Conservation (phyloP, 805 yeast genomes). For the Starmerella powellii region DNA sequence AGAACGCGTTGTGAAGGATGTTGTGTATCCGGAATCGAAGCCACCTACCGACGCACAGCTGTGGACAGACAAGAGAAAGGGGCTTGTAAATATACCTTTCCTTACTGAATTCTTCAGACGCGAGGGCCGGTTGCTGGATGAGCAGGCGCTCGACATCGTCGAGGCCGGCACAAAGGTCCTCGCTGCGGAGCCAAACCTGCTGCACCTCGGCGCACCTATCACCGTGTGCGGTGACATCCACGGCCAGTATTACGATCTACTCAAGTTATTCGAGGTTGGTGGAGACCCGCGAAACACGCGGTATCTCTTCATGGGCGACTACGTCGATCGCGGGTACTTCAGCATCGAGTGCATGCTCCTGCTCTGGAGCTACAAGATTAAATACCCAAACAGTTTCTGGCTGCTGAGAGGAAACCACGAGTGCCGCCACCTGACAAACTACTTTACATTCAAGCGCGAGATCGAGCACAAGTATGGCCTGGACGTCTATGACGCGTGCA, state of each 20-base stretch:
- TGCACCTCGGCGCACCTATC: slow-evolving; percentile 79
- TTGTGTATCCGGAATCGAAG: slow-evolving; percentile 53
- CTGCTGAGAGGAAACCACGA: slow-evolving; percentile 91
- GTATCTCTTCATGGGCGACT: slow-evolving; percentile 82
- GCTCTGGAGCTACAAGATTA: slow-evolving; percentile 66
- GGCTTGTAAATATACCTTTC: slow-evolving; percentile 57
- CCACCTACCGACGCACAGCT: slow-evolving; percentile 59
- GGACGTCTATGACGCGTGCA: slow-evolving; percentile 55
- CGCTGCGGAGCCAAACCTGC: slow-evolving; percentile 60
- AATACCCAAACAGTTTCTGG: slow-evolving; percentile 61
- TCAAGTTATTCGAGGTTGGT: slow-evolving; percentile 86
- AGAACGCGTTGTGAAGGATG: slow-evolving; percentile 45
- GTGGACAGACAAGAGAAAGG: slow-evolving; percentile 40
- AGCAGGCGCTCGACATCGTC: slow-evolving; percentile 59
- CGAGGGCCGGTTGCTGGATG: slow-evolving; percentile 68
- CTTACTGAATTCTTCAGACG: slow-evolving; percentile 58
- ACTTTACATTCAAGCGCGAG: slow-evolving; percentile 85
- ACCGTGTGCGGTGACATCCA: slow-evolving; percentile 97
- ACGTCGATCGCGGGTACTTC: slow-evolving; percentile 88
- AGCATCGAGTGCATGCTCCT: slow-evolving; percentile 62
- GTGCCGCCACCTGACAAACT: slow-evolving; percentile 82
- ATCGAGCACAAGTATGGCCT: slow-evolving; percentile 70
- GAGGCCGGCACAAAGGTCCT: slow-evolving; percentile 52
- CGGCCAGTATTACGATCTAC: slow-evolving; percentile 83
- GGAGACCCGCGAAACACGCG: slow-evolving; percentile 72